Percentiles rank a stretch among this genome's conserved stretches.
phyloP scores from a whole-genome alignment of 2,329 filamentous ascomycete genomes.

The Cadophora sp. region DNA sequence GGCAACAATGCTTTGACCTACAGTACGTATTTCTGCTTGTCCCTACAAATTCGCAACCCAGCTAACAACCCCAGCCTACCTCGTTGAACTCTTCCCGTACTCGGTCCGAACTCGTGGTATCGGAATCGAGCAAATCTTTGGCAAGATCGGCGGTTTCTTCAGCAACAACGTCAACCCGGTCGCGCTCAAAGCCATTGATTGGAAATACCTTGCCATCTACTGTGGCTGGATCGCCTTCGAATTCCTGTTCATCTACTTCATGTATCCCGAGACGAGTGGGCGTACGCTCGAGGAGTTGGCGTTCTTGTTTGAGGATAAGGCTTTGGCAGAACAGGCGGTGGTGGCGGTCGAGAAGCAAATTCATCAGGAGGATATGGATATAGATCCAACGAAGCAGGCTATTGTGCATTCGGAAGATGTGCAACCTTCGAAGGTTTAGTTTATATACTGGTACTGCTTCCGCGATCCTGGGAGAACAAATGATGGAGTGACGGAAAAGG shows the following conservation, averaged over 20 bases:
- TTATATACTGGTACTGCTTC: not conserved
- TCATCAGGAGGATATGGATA: constrained; percentile 32
- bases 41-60: constrained; percentile 42
- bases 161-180: constrained; percentile 55
- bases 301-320: constrained; percentile 50
- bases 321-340: constrained; percentile 46
- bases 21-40: constrained; percentile 49
- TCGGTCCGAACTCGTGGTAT: constrained; percentile 42
- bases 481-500: not conserved
- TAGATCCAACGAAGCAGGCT: constrained; percentile 15
- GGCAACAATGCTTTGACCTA: constrained; percentile 71
- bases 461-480: not conserved
- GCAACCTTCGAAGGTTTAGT: not conserved
- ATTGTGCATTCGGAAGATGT: constrained; percentile 17
- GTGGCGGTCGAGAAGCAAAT: constrained; percentile 47
- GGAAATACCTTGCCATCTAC: constrained; percentile 54
- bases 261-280: constrained; percentile 53
- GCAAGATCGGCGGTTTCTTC: constrained; percentile 55
- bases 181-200: constrained; percentile 49
- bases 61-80: constrained; percentile 51
- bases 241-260: constrained; percentile 50
- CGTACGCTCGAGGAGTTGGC: constrained; percentile 54
- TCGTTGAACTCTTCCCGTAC: constrained; percentile 66
- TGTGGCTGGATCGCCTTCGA: constrained; percentile 52
- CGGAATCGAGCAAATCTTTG: constrained; percentile 44